A percentile compares a stretch with the other conserved stretches of the same genome.
phyloP scores from a whole-genome alignment of 768 basidiomycete species.

The Podaxis carcinomalis region DNA sequence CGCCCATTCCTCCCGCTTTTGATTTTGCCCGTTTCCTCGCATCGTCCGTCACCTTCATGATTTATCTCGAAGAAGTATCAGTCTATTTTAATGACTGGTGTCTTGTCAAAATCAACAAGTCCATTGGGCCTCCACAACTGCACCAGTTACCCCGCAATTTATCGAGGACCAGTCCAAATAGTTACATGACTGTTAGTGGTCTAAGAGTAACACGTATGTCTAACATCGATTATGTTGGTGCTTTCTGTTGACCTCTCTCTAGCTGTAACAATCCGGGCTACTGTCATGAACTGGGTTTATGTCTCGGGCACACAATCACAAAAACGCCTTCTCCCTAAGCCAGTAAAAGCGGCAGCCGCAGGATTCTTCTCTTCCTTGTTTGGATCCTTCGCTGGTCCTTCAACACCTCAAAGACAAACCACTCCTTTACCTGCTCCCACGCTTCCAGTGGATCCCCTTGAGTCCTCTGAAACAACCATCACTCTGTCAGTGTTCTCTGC shows the following conservation, averaged over 20 bases:
- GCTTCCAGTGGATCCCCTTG: slow-evolving; percentile 29
- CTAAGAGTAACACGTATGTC: slow-evolving; percentile 62
- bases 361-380: slow-evolving; percentile 51
- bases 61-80: slow-evolving; percentile 66
- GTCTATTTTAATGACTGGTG: slow-evolving; percentile 81
- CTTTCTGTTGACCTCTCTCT: background rate
- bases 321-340: slow-evolving; percentile 30
- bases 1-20: slow-evolving; percentile 75
- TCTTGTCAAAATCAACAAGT: slow-evolving; percentile 64
- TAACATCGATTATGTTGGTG: background rate
- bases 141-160: slow-evolving; percentile 54
- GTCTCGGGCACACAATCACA: slow-evolving; percentile 54
- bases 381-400: slow-evolving; percentile 29
- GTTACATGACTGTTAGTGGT: slow-evolving; percentile 64
- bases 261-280: slow-evolving; percentile 78
- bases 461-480: slow-evolving; percentile 49
- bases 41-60: slow-evolving; percentile 93
- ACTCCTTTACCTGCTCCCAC: slow-evolving; percentile 23
- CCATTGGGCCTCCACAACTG: slow-evolving; percentile 44
- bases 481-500: slow-evolving; percentile 63
- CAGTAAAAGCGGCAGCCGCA: slow-evolving; percentile 26
- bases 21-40: slow-evolving; percentile 88
- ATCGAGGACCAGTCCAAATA: slow-evolving; percentile 47
- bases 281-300: slow-evolving; percentile 80
- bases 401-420: slow-evolving; percentile 32